These are phyloP conservation scores for Citrullus mucosospermus DNA, from an alignment of 306 rosid species.

Conservation along the genomic window DNA sequence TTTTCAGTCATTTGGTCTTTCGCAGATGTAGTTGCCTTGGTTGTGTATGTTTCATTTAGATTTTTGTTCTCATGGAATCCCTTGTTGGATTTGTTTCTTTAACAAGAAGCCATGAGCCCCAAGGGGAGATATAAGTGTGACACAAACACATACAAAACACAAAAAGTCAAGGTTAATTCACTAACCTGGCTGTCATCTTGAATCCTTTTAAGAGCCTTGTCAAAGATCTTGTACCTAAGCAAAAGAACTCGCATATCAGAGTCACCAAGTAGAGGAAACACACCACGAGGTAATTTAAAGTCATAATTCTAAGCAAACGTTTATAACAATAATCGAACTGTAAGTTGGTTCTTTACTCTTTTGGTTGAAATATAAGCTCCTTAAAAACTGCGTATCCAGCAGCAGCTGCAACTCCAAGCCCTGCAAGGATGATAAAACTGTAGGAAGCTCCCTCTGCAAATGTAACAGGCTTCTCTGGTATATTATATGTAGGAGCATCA, in stretches of 20 bases:
- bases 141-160: neutral
- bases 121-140: neutral
- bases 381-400: conserved; percentile 92
- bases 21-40: neutral
- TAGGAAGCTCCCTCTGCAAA: conserved; percentile 84
- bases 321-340: neutral
- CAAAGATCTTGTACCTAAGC: conserved; percentile 71
- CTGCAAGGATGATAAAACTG: conserved; percentile 62
- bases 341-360: conserved; percentile 48
- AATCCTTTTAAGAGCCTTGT: conserved; percentile 73
- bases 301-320: neutral
- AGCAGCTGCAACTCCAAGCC: conserved; percentile 72
- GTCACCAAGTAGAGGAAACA: neutral
- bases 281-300: neutral
- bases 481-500: conserved; percentile 75
- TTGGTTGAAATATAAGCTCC: conserved; percentile 89
- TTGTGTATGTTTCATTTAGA: neutral
- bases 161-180: neutral
- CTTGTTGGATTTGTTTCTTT: neutral
- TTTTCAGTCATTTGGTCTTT: neutral
- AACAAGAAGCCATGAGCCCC: neutral
- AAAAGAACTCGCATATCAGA: neutral
- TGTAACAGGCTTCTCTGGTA: conserved; percentile 86
- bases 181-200: conserved; percentile 80
- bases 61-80: neutral